Conservation (phyloP, 1,139 yeast species). For the Kurtzmaniella quercitrusa region DNA sequence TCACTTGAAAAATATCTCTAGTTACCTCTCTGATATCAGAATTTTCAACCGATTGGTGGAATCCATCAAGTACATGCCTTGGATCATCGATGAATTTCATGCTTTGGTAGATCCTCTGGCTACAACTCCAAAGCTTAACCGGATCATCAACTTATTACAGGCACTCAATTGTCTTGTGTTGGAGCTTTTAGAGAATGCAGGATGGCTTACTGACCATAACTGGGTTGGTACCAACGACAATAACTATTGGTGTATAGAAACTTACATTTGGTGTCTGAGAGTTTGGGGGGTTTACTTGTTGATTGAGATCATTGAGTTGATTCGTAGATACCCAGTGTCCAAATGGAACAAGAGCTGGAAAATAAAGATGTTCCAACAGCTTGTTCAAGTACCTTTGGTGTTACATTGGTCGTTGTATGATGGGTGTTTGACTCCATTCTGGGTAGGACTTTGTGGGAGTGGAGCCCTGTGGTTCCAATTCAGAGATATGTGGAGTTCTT, state of each 20-base stretch:
- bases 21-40: constrained; percentile 48
- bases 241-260: constrained; percentile 39
- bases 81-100: constrained; percentile 38
- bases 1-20: constrained; percentile 39
- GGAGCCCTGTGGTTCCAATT: constrained; percentile 48
- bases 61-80: constrained; percentile 47
- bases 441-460: constrained; percentile 48
- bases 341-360: constrained; percentile 38
- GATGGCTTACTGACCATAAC: constrained; percentile 54
- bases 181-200: constrained; percentile 54
- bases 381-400: constrained; percentile 51
- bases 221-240: constrained; percentile 48
- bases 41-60: constrained; percentile 54
- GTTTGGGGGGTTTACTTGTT: constrained; percentile 55
- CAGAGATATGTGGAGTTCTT: constrained; percentile 34
- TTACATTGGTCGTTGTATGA: constrained; percentile 55
- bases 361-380: constrained; percentile 33
- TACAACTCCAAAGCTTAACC: constrained; percentile 24
- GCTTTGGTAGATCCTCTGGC: constrained; percentile 24
- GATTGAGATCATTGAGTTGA: constrained; percentile 42
- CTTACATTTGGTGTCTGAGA: constrained; percentile 48
- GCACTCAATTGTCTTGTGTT: constrained; percentile 40
- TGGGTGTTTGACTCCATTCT: constrained; percentile 50
- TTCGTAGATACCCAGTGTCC: constrained; percentile 36
- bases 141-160: constrained; percentile 37